These are phyloP conservation scores for Adiantum capillusveneris DNA, from an alignment of 75 land plant genomes.

Conservation along the genomic window DNA sequence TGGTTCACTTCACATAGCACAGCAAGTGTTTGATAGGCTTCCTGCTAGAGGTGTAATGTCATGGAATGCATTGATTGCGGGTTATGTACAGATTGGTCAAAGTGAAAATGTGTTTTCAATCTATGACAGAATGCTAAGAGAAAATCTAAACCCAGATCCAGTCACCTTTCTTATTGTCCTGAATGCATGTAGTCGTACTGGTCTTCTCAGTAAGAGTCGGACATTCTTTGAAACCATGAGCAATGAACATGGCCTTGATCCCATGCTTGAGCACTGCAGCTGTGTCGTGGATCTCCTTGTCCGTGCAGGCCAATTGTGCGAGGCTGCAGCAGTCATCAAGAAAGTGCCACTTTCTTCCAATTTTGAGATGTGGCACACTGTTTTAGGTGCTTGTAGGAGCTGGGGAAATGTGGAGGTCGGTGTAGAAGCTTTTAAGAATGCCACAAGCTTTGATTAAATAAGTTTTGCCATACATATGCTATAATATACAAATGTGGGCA, in stretches of 20 bases:
- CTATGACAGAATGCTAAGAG: background rate
- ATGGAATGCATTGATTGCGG: constrained; percentile 5
- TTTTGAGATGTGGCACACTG: constrained; percentile 29
- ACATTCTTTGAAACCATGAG: constrained; percentile 3
- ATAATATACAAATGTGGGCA: too few relatives aligned
- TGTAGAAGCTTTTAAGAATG: constrained; percentile 6
- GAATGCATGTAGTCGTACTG: constrained; percentile 3
- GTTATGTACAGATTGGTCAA: background rate
- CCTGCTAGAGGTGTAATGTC: background rate
- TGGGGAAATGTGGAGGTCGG: constrained; percentile 21
- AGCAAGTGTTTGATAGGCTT: constrained; percentile 6
- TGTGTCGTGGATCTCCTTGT: constrained; percentile 2
- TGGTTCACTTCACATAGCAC: background rate
- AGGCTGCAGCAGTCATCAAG: constrained; percentile 9
- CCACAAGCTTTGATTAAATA: too few relatives aligned
- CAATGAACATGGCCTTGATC: background rate
- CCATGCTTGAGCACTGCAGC: background rate
- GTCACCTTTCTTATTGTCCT: constrained; percentile 1
- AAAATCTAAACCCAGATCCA: background rate
- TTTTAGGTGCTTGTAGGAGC: constrained; percentile 28
- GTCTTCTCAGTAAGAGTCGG: background rate
- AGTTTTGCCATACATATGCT: too few relatives aligned
- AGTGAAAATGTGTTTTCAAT: background rate
- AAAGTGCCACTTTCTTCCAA: constrained; percentile 22
- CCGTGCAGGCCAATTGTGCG: background rate